Conservation (phyloP, 2,329 filamentous ascomycete species). For the Cylindrodendrum hubeiense region DNA sequence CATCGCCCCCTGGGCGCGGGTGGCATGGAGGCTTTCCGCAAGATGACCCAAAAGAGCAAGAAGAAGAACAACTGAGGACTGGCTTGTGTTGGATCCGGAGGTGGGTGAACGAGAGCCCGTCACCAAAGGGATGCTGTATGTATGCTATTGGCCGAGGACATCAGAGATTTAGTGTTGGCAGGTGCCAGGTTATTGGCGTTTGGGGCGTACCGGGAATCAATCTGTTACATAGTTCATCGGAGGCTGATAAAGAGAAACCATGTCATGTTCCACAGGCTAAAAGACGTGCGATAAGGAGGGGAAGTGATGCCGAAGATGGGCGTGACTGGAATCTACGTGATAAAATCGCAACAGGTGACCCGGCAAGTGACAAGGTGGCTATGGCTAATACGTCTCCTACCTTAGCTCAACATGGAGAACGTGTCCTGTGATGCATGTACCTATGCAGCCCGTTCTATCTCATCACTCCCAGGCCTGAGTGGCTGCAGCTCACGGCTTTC, state of each 20-base stretch:
- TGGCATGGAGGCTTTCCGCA: constrained; percentile 74
- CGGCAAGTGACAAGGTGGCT: background rate
- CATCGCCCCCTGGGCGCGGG: constrained; percentile 73
- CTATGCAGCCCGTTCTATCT: background rate
- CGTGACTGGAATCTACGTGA: background rate
- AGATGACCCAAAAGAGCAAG: constrained; percentile 74
- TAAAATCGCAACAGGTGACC: background rate
- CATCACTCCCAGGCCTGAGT: background rate
- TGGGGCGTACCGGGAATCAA: constrained; percentile 33
- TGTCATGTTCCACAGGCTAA: background rate
- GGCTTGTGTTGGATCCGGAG: background rate
- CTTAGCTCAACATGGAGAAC: background rate
- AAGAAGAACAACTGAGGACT: constrained; percentile 52
- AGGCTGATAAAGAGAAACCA: constrained; percentile 1
- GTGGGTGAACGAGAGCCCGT: constrained; percentile 1
- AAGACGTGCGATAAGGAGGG: background rate
- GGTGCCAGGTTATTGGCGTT: constrained; percentile 39
- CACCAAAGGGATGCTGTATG: constrained; percentile 23
- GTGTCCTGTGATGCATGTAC: background rate
- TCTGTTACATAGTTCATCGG: constrained; percentile 10
- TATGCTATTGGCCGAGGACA: constrained; percentile 35
- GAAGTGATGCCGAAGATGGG: background rate
- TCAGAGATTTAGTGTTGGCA: constrained; percentile 32
- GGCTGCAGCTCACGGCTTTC: background rate
- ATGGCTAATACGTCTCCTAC: background rate